These are phyloP conservation scores for Funneliformis geosporum DNA, from an alignment of 192 early-diverging fungal genomes.

Conservation along the genomic window DNA sequence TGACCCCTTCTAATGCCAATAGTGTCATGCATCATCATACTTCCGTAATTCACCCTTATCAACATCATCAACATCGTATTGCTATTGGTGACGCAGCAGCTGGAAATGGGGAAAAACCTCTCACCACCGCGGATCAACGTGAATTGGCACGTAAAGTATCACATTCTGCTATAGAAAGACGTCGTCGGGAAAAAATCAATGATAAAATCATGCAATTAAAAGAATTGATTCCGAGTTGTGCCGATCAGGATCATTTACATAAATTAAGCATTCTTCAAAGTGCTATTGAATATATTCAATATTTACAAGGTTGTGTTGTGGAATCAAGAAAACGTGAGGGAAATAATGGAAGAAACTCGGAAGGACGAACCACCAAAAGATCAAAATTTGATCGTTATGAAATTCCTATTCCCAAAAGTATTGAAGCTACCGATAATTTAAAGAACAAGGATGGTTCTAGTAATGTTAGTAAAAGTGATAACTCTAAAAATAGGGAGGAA, in stretches of 20 bases:
- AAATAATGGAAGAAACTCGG: not conserved
- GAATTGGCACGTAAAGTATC: conserved; percentile 76
- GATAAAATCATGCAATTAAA: conserved; percentile 77
- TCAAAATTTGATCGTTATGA: conserved; percentile 33
- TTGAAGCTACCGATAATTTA: not conserved
- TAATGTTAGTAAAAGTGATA: not conserved
- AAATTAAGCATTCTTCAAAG: conserved; percentile 71
- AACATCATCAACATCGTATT: conserved; percentile 6
- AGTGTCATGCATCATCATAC: conserved; percentile 26
- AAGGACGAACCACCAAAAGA: not conserved
- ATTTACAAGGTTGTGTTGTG: conserved; percentile 43
- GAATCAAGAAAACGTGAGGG: not conserved
- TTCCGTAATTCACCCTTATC: conserved; percentile 13
- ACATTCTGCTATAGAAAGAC: conserved; percentile 82
- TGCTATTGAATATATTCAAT: conserved; percentile 72
- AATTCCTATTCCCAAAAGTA: not conserved
- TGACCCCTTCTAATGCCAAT: not conserved
- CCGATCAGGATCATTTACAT: conserved; percentile 65
- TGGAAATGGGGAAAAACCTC: conserved; percentile 3
- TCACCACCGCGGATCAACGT: conserved; percentile 37
- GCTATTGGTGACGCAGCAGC: not conserved
- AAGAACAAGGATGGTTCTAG: not conserved
- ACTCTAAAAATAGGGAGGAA: not conserved
- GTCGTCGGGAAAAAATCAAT: conserved; percentile 84
- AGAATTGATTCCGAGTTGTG: conserved; percentile 69